Conservation (phyloP, 164 flowering plant species). For the Brasenia schreberi region DNA sequence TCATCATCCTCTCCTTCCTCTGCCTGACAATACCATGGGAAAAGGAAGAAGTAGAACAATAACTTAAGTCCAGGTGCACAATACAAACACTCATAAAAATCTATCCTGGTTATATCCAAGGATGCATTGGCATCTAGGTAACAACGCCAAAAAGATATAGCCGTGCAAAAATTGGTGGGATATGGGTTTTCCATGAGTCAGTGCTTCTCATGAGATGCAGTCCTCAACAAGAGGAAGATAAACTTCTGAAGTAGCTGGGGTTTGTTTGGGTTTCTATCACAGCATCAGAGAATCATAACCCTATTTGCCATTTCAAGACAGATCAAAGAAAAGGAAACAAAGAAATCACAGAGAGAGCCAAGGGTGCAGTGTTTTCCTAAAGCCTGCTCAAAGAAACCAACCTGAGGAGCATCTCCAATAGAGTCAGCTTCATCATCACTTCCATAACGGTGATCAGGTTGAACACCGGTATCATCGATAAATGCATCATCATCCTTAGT, state of each 20-base stretch:
- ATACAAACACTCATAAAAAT: not conserved
- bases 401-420: slow-evolving; percentile 71
- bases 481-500: slow-evolving; percentile 84
- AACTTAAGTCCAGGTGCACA: not conserved
- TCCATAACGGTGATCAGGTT: slow-evolving; percentile 60
- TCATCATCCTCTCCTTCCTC: slow-evolving; percentile 86
- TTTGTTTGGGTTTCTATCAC: not conserved
- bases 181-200: no score
- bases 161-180: not conserved
- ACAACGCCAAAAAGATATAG: not conserved
- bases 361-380: no score
- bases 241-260: not conserved
- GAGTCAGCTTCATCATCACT: slow-evolving; percentile 53
- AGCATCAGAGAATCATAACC: not conserved
- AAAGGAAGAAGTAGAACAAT: not conserved
- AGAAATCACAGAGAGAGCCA: no score
- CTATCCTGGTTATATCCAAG: not conserved
- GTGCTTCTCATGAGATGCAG: not conserved
- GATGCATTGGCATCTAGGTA: not conserved
- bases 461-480: slow-evolving; percentile 86
- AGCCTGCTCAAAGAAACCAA: slow-evolving; percentile 7
- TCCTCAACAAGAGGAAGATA: not conserved
- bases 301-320: no score
- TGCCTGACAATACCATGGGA: slow-evolving; percentile 26
- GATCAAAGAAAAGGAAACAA: no score